phyloP scores from a whole-genome alignment of 2,329 filamentous ascomycete species.

The Diplodia corticola region DNA sequence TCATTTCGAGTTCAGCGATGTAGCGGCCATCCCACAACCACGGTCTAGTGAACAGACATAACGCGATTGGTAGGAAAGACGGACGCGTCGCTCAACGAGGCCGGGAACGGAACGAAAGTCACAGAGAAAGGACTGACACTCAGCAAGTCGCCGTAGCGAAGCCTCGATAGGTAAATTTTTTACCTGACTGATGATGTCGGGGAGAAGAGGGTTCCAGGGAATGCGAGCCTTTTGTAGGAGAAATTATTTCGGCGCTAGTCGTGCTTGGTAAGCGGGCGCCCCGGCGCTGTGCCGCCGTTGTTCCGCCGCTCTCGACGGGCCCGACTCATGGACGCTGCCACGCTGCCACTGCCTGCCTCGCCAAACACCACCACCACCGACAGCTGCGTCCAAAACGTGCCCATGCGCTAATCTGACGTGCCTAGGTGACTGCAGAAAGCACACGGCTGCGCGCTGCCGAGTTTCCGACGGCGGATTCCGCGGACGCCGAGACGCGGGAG shows the following conservation, averaged over 20 bases:
- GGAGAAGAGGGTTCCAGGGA: slow-evolving; percentile 31
- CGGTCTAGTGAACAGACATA: slow-evolving; percentile 42
- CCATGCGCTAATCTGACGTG: neutral
- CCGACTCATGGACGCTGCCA: too few species aligned
- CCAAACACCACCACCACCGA: neutral
- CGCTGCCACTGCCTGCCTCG: neutral
- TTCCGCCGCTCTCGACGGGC: neutral
- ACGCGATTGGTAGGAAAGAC: slow-evolving; percentile 42
- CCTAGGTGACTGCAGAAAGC: neutral
- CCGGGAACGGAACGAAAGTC: slow-evolving; percentile 47
- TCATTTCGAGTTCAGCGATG: slow-evolving; percentile 27
- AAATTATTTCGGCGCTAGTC: neutral
- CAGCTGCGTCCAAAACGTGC: neutral
- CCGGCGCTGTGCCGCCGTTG: neutral
- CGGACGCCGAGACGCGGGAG: neutral
- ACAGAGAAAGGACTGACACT: slow-evolving; percentile 41
- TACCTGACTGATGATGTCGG: slow-evolving; percentile 40
- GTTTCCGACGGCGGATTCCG: neutral
- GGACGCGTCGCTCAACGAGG: slow-evolving; percentile 43
- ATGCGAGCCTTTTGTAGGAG: neutral
- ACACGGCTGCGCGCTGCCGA: neutral
- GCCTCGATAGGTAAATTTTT: slow-evolving; percentile 42
- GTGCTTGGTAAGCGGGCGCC: neutral
- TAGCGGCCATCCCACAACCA: slow-evolving; percentile 47
- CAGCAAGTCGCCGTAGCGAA: slow-evolving; percentile 45